These are phyloP conservation scores for Piper longum DNA, from an alignment of 164 flowering plant genomes.

Conservation along the genomic window DNA sequence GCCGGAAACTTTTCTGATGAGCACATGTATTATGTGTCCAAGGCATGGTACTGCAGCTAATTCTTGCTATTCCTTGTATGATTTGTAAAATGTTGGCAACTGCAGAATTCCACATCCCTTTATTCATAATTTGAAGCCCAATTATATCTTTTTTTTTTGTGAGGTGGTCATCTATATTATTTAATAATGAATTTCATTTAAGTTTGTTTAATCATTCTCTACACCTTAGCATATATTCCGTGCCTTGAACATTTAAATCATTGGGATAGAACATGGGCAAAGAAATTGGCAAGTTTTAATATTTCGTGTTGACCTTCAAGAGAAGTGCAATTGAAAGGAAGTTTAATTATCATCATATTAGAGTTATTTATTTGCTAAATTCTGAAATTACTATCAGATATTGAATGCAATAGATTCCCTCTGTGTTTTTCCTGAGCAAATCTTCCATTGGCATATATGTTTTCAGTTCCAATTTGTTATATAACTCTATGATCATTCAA, in stretches of 20 bases:
- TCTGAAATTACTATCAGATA: background rate
- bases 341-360: too few species aligned
- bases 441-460: background rate
- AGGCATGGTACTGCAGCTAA: slow-evolving; percentile 35
- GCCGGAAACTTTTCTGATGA: slow-evolving; percentile 60
- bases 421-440: background rate
- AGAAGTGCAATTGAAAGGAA: too few species aligned
- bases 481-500: background rate
- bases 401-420: background rate
- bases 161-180: background rate
- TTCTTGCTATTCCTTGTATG: background rate
- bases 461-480: background rate
- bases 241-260: too few species aligned
- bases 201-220: background rate
- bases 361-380: background rate
- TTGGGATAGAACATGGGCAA: too few species aligned
- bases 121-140: too few species aligned
- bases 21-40: slow-evolving; percentile 49
- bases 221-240: too few species aligned
- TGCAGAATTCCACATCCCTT: too few species aligned
- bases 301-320: too few species aligned
- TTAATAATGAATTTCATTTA: background rate
- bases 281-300: too few species aligned
- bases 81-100: too few species aligned
- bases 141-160: background rate